Base-by-base conservation (phyloP, 2,329 filamentous ascomycete genomes). In the Huntiella bhutanensis region DNA sequence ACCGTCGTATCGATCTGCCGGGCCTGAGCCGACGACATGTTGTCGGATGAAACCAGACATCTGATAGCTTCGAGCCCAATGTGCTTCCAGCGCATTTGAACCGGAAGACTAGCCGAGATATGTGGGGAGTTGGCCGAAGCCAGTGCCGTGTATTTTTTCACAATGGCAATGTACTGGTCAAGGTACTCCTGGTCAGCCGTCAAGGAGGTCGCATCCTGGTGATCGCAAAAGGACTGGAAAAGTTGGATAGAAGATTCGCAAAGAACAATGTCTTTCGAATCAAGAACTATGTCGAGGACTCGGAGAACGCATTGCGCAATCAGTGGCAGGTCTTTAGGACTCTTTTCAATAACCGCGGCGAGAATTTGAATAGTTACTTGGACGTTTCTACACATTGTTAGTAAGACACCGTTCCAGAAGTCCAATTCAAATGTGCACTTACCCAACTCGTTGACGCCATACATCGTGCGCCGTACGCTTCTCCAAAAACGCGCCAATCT, bases 301-400 rank as follows among this genome's bases (percentile, higher is more conserved):
- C 80, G 82, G 58, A 96, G 75, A 47, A 95, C 77, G 56, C 82
- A 84, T 52, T 75, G 73, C 41, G 85, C 85, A 59, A 93, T 93
- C 44, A 98, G 76, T 44, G 85, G 82, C 42, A 95, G 75, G 59
- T 95, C 87, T 59, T 87, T 82, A 50, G 85, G 82, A 38, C 84
- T 75, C 64, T 95, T 95, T 59, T 96, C 87, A 61, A 96, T 86
- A 55, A 98, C 71, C 40, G 87, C 85, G 51, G 80, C 78, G 54
- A 95, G 70, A 55, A 98, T 95, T 61, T 92, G 82, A 49, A 98
- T 77, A 2, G 87, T 95, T 53, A 98, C 86, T 61, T 93, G 85
- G 49, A 94, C 83, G 67, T 92, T 92, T 54, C 84, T 91, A 55
- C 15, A 45, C 1, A 41, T 22, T 28, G 7, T 28, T 28, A 28